Percentiles rank a stretch among this genome's conserved stretches.
Evolutionary conservation across 2,329 filamentous ascomycete genomes (phyloP).

Genomic region (Aspergillus proliferans): DNA sequence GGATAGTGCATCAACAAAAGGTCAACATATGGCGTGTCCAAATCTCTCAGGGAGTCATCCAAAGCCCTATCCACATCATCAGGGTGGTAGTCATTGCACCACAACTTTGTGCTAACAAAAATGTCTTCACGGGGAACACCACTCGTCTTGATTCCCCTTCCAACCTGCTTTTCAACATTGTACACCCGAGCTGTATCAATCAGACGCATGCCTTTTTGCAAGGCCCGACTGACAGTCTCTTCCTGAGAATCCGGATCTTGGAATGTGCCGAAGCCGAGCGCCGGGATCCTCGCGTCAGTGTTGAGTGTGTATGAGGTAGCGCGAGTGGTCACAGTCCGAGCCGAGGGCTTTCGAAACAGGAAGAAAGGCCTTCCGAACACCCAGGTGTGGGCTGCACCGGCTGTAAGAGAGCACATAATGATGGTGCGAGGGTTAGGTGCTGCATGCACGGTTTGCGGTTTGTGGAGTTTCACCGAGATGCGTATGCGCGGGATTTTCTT

Average conservation of each 20-base stretch:
- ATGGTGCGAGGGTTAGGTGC: background rate
- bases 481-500: no score
- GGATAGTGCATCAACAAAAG: slow-evolving; percentile 57
- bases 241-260: slow-evolving; percentile 41
- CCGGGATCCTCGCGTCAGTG: slow-evolving; percentile 52
- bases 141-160: slow-evolving; percentile 54
- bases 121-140: slow-evolving; percentile 48
- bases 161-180: slow-evolving; percentile 53
- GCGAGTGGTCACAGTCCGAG: background rate
- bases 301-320: slow-evolving; percentile 43
- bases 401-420: background rate
- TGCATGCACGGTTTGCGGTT: no score
- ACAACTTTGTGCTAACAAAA: slow-evolving; percentile 51
- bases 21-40: slow-evolving; percentile 58
- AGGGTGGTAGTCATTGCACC: slow-evolving; percentile 52
- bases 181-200: slow-evolving; percentile 36
- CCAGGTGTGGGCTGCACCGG: background rate
- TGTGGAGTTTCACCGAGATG: no score
- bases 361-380: background rate
- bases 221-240: slow-evolving; percentile 33
- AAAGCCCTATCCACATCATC: slow-evolving; percentile 56
- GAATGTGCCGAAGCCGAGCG: slow-evolving; percentile 50
- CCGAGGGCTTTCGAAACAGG: background rate
- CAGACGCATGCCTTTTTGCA: slow-evolving; percentile 29
- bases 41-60: slow-evolving; percentile 51